phyloP scores from a whole-genome alignment of 2,329 filamentous ascomycete genomes.

The Calonectria pseudoturangicola region DNA sequence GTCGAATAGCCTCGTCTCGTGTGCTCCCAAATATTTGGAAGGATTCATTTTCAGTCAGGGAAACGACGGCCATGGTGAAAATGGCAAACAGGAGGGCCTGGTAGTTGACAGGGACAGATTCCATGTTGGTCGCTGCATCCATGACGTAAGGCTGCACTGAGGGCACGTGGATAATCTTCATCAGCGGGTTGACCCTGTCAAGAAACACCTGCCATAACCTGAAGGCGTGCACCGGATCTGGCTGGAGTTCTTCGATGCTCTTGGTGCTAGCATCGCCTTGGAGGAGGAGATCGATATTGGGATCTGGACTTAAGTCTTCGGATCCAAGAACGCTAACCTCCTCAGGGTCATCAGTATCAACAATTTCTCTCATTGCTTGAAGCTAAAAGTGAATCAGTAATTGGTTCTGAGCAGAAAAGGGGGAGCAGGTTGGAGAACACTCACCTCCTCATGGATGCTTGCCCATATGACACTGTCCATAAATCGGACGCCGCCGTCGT shows the following conservation, averaged over 20 bases:
- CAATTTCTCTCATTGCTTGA: conserved; percentile 75
- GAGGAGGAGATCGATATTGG: conserved; percentile 71
- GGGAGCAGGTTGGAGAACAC: conserved; percentile 47
- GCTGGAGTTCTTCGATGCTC: conserved; percentile 73
- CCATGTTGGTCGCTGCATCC: conserved; percentile 75
- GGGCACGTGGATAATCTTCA: conserved; percentile 83
- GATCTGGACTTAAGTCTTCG: conserved; percentile 70
- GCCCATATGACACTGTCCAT: conserved; percentile 74
- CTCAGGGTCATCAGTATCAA: conserved; percentile 69
- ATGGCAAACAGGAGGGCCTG: conserved; percentile 80
- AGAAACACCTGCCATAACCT: conserved; percentile 85
- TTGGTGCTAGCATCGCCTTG: conserved; percentile 62
- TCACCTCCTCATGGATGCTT: conserved; percentile 74
- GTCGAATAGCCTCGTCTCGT: conserved; percentile 69
- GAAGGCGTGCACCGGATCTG: conserved; percentile 79
- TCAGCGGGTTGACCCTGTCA: conserved; percentile 83
- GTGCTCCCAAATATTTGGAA: conserved; percentile 69
- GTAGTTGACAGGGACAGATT: conserved; percentile 72
- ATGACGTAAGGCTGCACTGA: conserved; percentile 79
- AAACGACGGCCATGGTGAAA: conserved; percentile 76
- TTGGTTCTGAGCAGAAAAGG: conserved; percentile 64
- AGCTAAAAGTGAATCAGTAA: conserved; percentile 67
- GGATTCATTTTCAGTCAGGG: conserved; percentile 74
- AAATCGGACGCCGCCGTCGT: conserved; percentile 73
- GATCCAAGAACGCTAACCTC: conserved; percentile 70